Conservation (phyloP, 2,329 filamentous ascomycete genomes). For the Ophiosphaerella narmari region DNA sequence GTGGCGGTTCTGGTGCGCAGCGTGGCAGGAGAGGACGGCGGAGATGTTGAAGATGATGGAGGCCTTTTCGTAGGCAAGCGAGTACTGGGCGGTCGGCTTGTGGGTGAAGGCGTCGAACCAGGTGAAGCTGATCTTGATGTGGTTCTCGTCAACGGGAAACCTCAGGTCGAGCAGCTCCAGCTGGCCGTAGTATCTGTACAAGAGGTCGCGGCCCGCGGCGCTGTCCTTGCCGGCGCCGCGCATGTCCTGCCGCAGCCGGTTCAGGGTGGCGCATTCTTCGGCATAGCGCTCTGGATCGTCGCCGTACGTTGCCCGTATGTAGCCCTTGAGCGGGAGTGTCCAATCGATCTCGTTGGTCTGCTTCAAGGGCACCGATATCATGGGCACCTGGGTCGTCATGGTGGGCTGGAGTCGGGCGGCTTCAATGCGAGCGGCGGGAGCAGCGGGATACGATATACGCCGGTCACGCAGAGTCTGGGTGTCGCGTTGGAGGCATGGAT, state of each 20-base stretch:
- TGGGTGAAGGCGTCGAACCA: conserved; percentile 99
- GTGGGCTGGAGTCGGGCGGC: conserved; percentile 4
- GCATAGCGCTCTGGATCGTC: conserved; percentile 96
- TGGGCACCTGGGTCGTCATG: conserved; percentile 68
- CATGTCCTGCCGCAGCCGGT: conserved; percentile 97
- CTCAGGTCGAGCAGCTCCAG: conserved; percentile 90
- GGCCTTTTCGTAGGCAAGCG: conserved; percentile 95
- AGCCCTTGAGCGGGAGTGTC: conserved; percentile 86
- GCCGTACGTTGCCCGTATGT: conserved; percentile 92
- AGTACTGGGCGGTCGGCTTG: conserved; percentile 96
- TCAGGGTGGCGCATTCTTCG: conserved; percentile 92
- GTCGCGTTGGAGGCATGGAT: conserved; percentile 22
- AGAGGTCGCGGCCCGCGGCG: conserved; percentile 85
- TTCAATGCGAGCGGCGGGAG: background rate
- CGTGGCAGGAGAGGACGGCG: conserved; percentile 93
- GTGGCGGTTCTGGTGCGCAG: conserved; percentile 86
- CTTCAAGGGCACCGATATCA: conserved; percentile 92
- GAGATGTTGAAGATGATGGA: conserved; percentile 99
- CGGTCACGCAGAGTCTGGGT: conserved; percentile 10
- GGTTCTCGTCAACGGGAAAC: conserved; percentile 97
- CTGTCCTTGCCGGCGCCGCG: conserved; percentile 96
- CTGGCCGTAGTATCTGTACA: conserved; percentile 98
- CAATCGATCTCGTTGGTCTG: conserved; percentile 98
- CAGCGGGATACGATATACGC: background rate
- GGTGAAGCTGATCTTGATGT: conserved; percentile 98